Evolutionary conservation across 1,139 yeast genomes (phyloP).

Genomic region (Pichia sp.): DNA sequence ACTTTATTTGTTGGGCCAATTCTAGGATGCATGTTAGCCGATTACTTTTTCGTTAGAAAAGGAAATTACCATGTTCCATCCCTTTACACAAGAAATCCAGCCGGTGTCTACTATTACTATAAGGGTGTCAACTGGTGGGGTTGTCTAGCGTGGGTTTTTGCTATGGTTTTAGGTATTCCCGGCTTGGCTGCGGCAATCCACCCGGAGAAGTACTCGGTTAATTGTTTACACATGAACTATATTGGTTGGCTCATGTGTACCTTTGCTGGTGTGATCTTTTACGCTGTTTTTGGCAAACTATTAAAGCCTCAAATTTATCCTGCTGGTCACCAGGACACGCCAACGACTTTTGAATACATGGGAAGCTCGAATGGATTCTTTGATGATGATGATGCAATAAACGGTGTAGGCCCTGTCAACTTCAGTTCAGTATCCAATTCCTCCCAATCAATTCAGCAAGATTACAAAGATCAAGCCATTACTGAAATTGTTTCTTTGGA

Average conservation of each 20-base stretch:
- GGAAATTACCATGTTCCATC: slow-evolving; percentile 32
- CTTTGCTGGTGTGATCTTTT: slow-evolving; percentile 14
- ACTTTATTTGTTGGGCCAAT: slow-evolving; percentile 32
- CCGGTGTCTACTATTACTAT: slow-evolving; percentile 34
- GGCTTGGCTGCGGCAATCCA: slow-evolving; percentile 19
- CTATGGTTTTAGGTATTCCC: slow-evolving; percentile 19
- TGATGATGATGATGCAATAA: slow-evolving; percentile 21
- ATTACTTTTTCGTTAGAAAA: slow-evolving; percentile 33
- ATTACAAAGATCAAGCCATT: slow-evolving; percentile 5
- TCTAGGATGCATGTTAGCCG: slow-evolving; percentile 34
- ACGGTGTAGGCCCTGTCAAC: slow-evolving; percentile 16
- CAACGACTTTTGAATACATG: slow-evolving; percentile 19
- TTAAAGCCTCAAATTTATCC: slow-evolving; percentile 19
- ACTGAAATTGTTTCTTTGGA: slow-evolving; percentile 8
- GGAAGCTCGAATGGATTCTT: slow-evolving; percentile 17
- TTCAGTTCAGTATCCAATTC: not conserved
- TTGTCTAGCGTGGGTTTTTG: slow-evolving; percentile 16
- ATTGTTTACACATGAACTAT: slow-evolving; percentile 17
- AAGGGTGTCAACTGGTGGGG: slow-evolving; percentile 28
- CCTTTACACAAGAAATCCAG: slow-evolving; percentile 28
- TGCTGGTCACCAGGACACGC: slow-evolving; percentile 17
- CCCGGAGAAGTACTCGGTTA: slow-evolving; percentile 11
- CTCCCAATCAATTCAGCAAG: slow-evolving; percentile 5
- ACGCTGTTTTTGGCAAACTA: slow-evolving; percentile 12
- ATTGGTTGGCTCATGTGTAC: slow-evolving; percentile 20